Evolutionary conservation across 1,284 basidiomycete genomes (phyloP).

Genomic region (Fistulinella staudtii): DNA sequence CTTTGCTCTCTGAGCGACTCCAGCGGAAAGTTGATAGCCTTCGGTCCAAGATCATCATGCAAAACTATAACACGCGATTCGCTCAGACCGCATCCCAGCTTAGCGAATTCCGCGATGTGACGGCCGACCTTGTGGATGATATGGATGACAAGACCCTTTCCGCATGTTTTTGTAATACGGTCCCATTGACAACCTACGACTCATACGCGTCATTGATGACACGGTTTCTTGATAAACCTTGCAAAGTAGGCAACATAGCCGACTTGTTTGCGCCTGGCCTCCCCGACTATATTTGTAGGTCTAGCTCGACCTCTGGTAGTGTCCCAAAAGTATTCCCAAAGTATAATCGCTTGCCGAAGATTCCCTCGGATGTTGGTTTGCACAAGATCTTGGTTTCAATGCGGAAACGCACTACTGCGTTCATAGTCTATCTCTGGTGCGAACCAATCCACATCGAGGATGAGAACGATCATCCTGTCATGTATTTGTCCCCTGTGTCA

Average conservation of each 20-base stretch:
- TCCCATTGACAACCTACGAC: constrained; percentile 15
- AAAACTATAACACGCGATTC: constrained; percentile 17
- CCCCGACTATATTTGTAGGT: constrained; percentile 10
- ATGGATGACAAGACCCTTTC: constrained; percentile 1
- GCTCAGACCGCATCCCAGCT: constrained; percentile 8
- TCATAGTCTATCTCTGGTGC: constrained; percentile 1
- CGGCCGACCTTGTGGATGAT: neutral
- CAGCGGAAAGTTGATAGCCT: neutral
- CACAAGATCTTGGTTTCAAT: neutral
- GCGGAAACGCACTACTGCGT: constrained; percentile 1
- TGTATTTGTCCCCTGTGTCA: constrained; percentile 3
- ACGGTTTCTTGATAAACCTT: constrained; percentile 11
- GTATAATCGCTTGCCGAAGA: constrained; percentile 5
- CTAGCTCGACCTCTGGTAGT: constrained; percentile 21
- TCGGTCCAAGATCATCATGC: constrained; percentile 8
- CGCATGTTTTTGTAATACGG: constrained; percentile 7
- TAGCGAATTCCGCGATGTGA: constrained; percentile 10
- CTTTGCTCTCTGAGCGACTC: neutral
- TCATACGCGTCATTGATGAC: constrained; percentile 13
- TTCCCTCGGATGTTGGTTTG: neutral
- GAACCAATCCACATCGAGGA: constrained; percentile 2
- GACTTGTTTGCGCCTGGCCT: constrained; percentile 21
- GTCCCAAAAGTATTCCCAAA: constrained; percentile 7
- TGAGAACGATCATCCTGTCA: neutral
- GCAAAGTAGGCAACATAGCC: constrained; percentile 6